Conservation (phyloP, 1,139 yeast genomes). For the Hanseniaspora uvarum region DNA sequence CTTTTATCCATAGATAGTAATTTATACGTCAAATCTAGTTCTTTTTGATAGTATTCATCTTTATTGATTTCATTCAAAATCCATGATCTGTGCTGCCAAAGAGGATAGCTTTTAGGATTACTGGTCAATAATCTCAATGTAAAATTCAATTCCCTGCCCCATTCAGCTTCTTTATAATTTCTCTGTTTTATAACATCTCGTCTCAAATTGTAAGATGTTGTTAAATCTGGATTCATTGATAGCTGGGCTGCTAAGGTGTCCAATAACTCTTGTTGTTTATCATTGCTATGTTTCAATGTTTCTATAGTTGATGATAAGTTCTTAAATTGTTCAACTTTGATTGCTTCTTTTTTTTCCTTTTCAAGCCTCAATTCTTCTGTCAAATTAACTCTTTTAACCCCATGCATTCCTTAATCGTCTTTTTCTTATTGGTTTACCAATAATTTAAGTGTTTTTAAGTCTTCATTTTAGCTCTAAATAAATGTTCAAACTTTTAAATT, state of each 20-base stretch:
- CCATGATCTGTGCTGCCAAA: constrained; percentile 93
- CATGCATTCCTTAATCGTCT: constrained; percentile 6
- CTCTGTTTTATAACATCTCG: constrained; percentile 50
- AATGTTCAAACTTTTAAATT: too few relatives aligned
- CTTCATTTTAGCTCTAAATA: not conserved
- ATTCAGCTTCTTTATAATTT: constrained; percentile 28
- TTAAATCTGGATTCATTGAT: constrained; percentile 69
- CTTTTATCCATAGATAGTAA: constrained; percentile 64
- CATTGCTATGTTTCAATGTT: not conserved
- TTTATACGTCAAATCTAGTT: constrained; percentile 57
- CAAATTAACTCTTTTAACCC: constrained; percentile 10
- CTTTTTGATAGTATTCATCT: constrained; percentile 49
- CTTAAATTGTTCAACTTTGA: not conserved
- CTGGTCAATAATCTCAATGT: constrained; percentile 48
- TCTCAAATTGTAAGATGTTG: constrained; percentile 83
- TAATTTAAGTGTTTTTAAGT: too few relatives aligned
- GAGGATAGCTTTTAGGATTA: constrained; percentile 89
- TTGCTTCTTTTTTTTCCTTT: constrained; percentile 3
- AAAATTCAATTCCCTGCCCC: constrained; percentile 54
- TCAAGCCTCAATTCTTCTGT: constrained; percentile 6
- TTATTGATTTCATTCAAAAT: constrained; percentile 47
- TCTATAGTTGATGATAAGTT: not conserved
- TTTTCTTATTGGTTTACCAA: too few relatives aligned
- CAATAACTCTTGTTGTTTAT: not conserved
- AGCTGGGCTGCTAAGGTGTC: constrained; percentile 33